Evolutionary conservation across 352 stramenopile genomes (phyloP).

Genomic region (Phytophthora pisi): DNA sequence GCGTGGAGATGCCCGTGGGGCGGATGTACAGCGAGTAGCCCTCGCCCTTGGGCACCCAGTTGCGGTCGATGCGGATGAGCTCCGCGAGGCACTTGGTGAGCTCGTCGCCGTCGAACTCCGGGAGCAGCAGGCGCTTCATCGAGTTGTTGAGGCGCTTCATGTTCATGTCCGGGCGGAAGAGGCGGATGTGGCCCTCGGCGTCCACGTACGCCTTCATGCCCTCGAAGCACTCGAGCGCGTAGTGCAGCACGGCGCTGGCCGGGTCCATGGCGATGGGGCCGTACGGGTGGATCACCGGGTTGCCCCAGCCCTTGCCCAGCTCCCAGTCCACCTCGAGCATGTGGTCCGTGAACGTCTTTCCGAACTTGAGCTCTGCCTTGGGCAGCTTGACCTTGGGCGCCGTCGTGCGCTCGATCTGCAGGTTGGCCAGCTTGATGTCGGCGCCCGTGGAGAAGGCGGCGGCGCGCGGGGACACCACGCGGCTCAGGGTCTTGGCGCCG

Average conservation of each 20-base stretch:
- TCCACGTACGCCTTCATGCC: constrained; percentile 96
- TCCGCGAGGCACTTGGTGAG: constrained; percentile 92
- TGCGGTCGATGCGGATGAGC: constrained; percentile 80
- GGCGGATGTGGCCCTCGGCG: constrained; percentile 81
- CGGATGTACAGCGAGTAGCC: constrained; percentile 97
- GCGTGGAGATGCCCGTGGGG: constrained; percentile 93
- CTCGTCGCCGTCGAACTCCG: constrained; percentile 91
- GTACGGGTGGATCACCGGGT: constrained; percentile 92
- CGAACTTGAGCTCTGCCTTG: constrained; percentile 93
- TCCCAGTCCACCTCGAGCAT: constrained; percentile 97
- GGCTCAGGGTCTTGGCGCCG: constrained; percentile 19
- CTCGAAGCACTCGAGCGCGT: constrained; percentile 95
- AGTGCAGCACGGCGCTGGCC: constrained; percentile 93
- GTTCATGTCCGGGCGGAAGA: constrained; percentile 97
- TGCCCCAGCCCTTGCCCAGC: constrained; percentile 81
- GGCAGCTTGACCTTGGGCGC: constrained; percentile 66
- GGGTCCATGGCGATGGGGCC: constrained; percentile 92
- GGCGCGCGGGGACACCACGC: constrained; percentile 23
- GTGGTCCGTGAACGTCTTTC: constrained; percentile 95
- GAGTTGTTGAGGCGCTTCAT: constrained; percentile 95
- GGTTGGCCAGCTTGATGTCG: constrained; percentile 41
- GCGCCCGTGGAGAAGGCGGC: constrained; percentile 33
- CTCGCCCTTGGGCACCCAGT: constrained; percentile 95
- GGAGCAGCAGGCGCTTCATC: constrained; percentile 93
- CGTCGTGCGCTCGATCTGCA: constrained; percentile 53